Percentiles rank a stretch among this genome's conserved stretches.
Conservation (phyloP, 805 yeast genomes). For the Helenozyma baotianmanensis region DNA sequence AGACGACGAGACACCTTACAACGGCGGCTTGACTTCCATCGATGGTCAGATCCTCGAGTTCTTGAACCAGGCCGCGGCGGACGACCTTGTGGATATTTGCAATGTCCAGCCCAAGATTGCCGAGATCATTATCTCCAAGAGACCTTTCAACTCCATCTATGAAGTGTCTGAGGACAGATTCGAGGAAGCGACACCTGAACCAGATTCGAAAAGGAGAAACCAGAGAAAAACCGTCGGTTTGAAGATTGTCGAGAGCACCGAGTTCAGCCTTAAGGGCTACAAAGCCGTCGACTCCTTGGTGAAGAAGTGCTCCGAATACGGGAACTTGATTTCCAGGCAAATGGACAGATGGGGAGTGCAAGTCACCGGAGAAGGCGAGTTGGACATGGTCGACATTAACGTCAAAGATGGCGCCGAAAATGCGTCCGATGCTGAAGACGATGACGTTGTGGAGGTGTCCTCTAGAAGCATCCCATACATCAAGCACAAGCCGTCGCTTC, state of each 20-base stretch:
- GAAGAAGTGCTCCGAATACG: conserved; percentile 74
- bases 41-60: conserved; percentile 70
- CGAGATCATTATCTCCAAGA: conserved; percentile 49
- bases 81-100: conserved; percentile 78
- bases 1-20: conserved; percentile 30
- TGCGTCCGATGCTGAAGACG: conserved; percentile 28
- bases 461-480: conserved; percentile 41
- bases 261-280: conserved; percentile 75
- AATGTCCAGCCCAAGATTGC: conserved; percentile 67
- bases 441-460: conserved; percentile 25
- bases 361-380: conserved; percentile 63
- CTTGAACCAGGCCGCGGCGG: conserved; percentile 68
- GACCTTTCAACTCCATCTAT: conserved; percentile 66
- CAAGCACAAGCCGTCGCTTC: conserved; percentile 63
- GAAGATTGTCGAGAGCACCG: conserved; percentile 65
- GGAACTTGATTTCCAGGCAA: conserved; percentile 63
- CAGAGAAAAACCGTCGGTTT: conserved; percentile 60
- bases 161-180: conserved; percentile 58
- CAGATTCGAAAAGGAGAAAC: conserved; percentile 30
- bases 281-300: conserved; percentile 93
- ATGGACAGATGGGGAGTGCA: conserved; percentile 88
- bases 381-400: conserved; percentile 53
- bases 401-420: conserved; percentile 28
- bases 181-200: conserved; percentile 14
- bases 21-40: conserved; percentile 42